Evolutionary conservation across 306 rosid species (phyloP).

Genomic region (Cicer yamashitae): DNA sequence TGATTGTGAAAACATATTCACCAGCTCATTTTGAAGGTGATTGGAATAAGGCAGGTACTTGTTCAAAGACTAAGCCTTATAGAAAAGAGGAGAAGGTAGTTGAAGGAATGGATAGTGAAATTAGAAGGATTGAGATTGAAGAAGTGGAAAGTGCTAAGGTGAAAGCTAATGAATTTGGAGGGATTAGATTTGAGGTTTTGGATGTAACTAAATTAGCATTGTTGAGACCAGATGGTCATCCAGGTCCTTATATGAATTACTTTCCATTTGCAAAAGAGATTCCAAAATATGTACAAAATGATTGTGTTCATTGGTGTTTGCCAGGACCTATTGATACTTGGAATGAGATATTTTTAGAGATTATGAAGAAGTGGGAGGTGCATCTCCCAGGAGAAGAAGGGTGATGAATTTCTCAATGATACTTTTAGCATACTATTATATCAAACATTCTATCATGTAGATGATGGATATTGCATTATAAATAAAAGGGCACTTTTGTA

Average conservation of each 20-base stretch:
- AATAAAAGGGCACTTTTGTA: not conserved
- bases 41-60: conserved; percentile 82
- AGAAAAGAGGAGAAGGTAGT: conserved; percentile 53
- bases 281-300: conserved; percentile 62
- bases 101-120: conserved; percentile 74
- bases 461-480: conserved; percentile 10
- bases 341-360: conserved; percentile 68
- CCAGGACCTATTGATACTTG: conserved; percentile 88
- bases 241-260: conserved; percentile 74
- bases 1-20: conserved; percentile 67
- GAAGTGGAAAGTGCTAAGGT: conserved; percentile 66
- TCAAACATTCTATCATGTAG: not conserved
- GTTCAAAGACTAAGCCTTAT: conserved; percentile 64
- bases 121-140: conserved; percentile 65
- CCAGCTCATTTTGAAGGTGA: conserved; percentile 84
- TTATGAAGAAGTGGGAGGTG: conserved; percentile 50
- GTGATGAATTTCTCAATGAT: not conserved
- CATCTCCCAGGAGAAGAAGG: not conserved
- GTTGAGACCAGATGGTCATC: conserved; percentile 67
- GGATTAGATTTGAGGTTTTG: conserved; percentile 38
- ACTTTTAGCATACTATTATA: not conserved
- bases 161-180: conserved; percentile 35
- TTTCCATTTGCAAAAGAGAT: conserved; percentile 64
- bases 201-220: conserved; percentile 61
- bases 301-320: conserved; percentile 87